Conservation (phyloP, 108 stramenopile genomes). For the Cyclotella atomus region DNA sequence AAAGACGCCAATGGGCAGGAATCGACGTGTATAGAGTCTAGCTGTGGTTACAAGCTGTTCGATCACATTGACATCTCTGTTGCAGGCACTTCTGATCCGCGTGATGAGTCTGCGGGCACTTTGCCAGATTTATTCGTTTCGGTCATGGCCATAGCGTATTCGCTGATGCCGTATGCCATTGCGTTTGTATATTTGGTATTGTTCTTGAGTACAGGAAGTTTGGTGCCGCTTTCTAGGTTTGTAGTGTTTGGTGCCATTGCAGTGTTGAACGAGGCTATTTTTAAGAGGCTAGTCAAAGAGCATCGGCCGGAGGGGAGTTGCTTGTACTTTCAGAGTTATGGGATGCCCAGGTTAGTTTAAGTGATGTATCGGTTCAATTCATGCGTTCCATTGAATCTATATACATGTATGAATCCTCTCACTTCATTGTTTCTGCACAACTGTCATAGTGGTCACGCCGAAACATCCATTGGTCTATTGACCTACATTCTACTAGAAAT, state of each 20-base stretch:
- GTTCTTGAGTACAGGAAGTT: constrained; percentile 17
- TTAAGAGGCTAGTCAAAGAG: constrained; percentile 32
- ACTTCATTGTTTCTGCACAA: too few relatives aligned
- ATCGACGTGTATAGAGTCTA: constrained; percentile 29
- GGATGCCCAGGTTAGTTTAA: constrained; percentile 44
- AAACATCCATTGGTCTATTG: constrained; percentile 43
- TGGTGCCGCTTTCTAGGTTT: constrained; percentile 31
- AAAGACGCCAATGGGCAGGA: constrained; percentile 12
- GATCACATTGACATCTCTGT: constrained; percentile 34
- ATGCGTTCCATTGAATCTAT: too few relatives aligned
- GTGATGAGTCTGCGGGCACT: constrained; percentile 13
- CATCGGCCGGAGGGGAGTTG: constrained; percentile 38
- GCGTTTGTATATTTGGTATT: constrained; percentile 10
- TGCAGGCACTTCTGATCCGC: constrained; percentile 36
- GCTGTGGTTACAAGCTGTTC: constrained; percentile 40
- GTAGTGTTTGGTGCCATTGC: constrained; percentile 27
- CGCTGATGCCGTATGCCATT: constrained; percentile 31
- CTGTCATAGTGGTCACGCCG: constrained; percentile 29
- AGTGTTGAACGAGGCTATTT: constrained; percentile 27
- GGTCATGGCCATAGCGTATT: constrained; percentile 32
- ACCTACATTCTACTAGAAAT: constrained; percentile 41
- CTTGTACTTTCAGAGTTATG: constrained; percentile 38
- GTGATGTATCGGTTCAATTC: too few relatives aligned
- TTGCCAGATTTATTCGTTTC: constrained; percentile 16
- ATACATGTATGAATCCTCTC: too few relatives aligned